A percentile compares a stretch with the other conserved stretches of the same genome.
These are phyloP conservation scores for Acer yangbiense DNA, from an alignment of 345 rosid species.

Conservation along the genomic window DNA sequence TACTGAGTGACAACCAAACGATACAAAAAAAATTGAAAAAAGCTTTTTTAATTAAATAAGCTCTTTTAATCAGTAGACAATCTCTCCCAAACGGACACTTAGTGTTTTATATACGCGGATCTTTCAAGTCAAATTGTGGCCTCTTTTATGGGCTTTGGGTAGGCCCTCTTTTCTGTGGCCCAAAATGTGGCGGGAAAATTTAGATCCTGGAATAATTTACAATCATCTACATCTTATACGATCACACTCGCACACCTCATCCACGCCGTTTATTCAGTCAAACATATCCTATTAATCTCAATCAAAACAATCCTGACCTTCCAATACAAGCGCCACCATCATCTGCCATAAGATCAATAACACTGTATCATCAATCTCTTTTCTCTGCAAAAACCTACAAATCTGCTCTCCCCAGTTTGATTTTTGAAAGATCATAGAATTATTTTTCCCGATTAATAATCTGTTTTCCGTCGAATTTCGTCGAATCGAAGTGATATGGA, in stretches of 20 bases:
- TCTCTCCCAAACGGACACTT: too few relatives aligned
- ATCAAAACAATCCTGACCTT: background rate
- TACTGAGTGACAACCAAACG: too few relatives aligned
- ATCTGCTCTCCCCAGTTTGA: background rate
- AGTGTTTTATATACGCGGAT: too few relatives aligned
- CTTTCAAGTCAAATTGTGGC: too few relatives aligned
- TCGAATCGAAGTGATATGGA: conserved; percentile 29
- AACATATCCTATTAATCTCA: background rate
- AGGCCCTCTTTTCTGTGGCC: background rate
- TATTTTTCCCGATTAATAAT: background rate
- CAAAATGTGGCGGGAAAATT: conserved; percentile 5
- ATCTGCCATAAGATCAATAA: background rate
- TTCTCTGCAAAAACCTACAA: background rate
- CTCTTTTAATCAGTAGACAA: too few relatives aligned
- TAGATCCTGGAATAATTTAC: too few relatives aligned
- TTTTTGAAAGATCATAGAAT: background rate
- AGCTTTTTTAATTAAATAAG: too few relatives aligned
- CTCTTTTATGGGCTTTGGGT: background rate
- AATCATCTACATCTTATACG: background rate
- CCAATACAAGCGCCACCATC: background rate
- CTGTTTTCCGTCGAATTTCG: background rate
- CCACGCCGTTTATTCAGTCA: background rate
- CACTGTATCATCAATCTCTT: background rate
- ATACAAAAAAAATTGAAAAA: too few relatives aligned
- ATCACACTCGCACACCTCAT: background rate